These are phyloP conservation scores for Ascochyta rabiei DNA, from an alignment of 2,329 filamentous ascomycete genomes.

Conservation along the genomic window DNA sequence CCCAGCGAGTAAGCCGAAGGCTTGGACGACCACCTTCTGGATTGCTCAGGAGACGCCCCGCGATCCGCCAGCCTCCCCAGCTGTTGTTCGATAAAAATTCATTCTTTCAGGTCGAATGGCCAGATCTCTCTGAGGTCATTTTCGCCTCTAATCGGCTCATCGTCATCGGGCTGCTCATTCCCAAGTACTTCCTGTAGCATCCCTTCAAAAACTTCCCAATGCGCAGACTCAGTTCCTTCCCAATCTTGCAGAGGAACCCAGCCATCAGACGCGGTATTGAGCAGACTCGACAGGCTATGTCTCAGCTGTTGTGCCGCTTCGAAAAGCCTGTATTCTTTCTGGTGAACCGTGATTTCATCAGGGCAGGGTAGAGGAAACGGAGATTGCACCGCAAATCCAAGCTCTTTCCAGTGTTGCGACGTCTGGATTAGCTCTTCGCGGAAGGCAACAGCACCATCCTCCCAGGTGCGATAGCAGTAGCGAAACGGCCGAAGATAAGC, in stretches of 20 bases:
- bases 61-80: slow-evolving; percentile 1
- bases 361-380: slow-evolving; percentile 36
- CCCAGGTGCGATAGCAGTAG: slow-evolving; percentile 52
- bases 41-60: background rate
- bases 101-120: slow-evolving; percentile 42
- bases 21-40: too few relatives aligned
- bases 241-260: slow-evolving; percentile 47
- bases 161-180: slow-evolving; percentile 38
- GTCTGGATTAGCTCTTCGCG: slow-evolving; percentile 51
- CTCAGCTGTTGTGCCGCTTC: slow-evolving; percentile 42
- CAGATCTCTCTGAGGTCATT: slow-evolving; percentile 42
- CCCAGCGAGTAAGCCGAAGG: too few relatives aligned
- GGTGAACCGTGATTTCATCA: slow-evolving; percentile 35
- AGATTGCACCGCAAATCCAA: slow-evolving; percentile 47
- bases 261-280: slow-evolving; percentile 44
- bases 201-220: slow-evolving; percentile 39
- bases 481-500: slow-evolving; percentile 48
- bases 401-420: slow-evolving; percentile 45
- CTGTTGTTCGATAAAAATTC: slow-evolving; percentile 5
- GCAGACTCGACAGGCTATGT: slow-evolving; percentile 34
- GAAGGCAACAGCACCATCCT: slow-evolving; percentile 48
- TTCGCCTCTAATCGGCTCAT: slow-evolving; percentile 45
- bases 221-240: slow-evolving; percentile 38
- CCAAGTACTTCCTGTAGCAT: slow-evolving; percentile 41
- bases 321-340: slow-evolving; percentile 42